Conservation (phyloP, 2,329 filamentous ascomycete species). For the Exophiala calicioides region DNA sequence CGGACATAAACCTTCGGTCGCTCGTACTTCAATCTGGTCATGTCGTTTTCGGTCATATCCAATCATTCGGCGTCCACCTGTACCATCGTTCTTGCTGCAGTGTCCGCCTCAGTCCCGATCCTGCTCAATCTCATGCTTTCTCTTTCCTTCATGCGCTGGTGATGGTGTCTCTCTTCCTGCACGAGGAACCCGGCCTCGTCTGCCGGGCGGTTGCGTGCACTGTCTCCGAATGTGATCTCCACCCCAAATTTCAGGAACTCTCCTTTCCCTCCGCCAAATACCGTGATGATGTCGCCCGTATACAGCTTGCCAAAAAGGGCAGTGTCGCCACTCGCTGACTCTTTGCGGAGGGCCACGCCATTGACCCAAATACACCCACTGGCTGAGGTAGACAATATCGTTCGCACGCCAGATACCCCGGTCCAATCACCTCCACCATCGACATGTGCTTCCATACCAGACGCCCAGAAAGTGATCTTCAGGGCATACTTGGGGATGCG, state of each 20-base stretch:
- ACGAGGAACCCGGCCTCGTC: conserved; percentile 44
- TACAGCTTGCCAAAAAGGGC: conserved; percentile 67
- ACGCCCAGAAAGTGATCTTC: conserved; percentile 72
- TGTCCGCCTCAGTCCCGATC: conserved; percentile 9
- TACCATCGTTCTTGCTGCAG: background rate
- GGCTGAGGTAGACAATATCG: conserved; percentile 78
- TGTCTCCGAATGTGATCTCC: conserved; percentile 51
- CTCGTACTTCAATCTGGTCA: background rate
- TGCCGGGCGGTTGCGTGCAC: conserved; percentile 43
- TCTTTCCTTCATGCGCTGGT: conserved; percentile 31
- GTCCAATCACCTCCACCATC: conserved; percentile 59
- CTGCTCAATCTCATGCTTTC: conserved; percentile 24
- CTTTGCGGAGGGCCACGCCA: conserved; percentile 61
- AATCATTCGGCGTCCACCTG: conserved; percentile 3
- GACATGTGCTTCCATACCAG: conserved; percentile 63
- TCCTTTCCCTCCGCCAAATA: conserved; percentile 59
- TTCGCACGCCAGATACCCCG: conserved; percentile 58
- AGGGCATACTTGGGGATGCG: conserved; percentile 81
- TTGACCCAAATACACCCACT: conserved; percentile 77
- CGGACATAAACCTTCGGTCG: too few relatives aligned
- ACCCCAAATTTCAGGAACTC: conserved; percentile 46
- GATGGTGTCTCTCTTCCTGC: conserved; percentile 39
- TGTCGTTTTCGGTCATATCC: background rate
- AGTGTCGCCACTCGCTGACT: conserved; percentile 54
- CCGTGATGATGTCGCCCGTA: conserved; percentile 73